These are phyloP conservation scores for Edaphochlamys debaryana DNA, from an alignment of 139 green algal genomes.

Conservation along the genomic window DNA sequence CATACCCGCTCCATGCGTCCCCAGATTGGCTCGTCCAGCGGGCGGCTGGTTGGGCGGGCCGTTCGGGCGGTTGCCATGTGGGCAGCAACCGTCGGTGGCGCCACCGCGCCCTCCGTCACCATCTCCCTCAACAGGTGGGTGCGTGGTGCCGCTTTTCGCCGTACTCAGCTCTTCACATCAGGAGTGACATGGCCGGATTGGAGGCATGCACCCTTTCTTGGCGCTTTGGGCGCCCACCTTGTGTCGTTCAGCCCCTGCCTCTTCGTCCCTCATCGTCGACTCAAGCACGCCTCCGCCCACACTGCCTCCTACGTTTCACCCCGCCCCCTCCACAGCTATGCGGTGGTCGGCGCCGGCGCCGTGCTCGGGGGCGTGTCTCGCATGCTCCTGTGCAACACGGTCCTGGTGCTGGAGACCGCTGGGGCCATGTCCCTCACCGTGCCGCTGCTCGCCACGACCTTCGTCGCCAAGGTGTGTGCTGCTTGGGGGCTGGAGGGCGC, in stretches of 20 bases:
- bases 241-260: too few species aligned
- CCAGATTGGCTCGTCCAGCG: slow-evolving; percentile 57
- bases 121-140: slow-evolving; percentile 73
- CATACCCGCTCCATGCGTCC: too few species aligned
- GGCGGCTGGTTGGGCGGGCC: slow-evolving; percentile 66
- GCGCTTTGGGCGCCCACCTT: too few species aligned
- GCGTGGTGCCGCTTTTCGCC: too few species aligned
- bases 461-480: slow-evolving; percentile 74
- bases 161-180: too few species aligned
- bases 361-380: slow-evolving; percentile 75
- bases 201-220: too few species aligned
- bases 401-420: slow-evolving; percentile 88
- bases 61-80: slow-evolving; percentile 42
- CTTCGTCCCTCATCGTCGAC: too few species aligned
- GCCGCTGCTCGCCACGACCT: slow-evolving; percentile 75
- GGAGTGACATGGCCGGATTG: too few species aligned
- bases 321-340: too few species aligned
- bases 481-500: too few species aligned
- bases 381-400: slow-evolving; percentile 82
- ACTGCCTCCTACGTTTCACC: too few species aligned
- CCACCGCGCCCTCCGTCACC: neutral
- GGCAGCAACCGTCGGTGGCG: neutral
- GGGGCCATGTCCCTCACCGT: slow-evolving; percentile 74
- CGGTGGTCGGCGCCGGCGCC: slow-evolving; percentile 69
- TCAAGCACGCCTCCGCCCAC: too few species aligned